Base-by-base conservation (phyloP, 208 protist species). In the Willaertia magna region DNA sequence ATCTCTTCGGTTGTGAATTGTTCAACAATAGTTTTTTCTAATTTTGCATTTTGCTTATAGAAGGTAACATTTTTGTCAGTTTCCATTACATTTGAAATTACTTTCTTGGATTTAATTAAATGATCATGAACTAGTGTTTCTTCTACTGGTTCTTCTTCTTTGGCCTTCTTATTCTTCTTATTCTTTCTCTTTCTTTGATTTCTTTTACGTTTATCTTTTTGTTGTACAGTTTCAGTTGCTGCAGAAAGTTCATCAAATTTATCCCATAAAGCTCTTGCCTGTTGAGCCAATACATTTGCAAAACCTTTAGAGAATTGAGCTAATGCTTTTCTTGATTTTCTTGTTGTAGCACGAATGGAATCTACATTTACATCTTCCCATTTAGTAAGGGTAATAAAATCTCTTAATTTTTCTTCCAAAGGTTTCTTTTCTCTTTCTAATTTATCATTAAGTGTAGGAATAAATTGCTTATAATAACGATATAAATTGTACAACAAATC, bases 331-430 rank as follows among this genome's bases (percentile, higher is more conserved):
- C 78, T 83, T 4, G 46, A 40, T n/a, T 83, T 83, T 11, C 42
- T 40, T 9, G 78, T 83, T 40, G 78, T 44, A 22, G 30, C 4
- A 20, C 30, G 18, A 18, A 83, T 43, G 26, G 16, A 44, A 55
- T 83, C 30, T 43, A 55, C 18, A 52, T 83, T 89, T 34, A 90
- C 43, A 76, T 92, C 88, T 52, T 93, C 89, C 93, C 93, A 95
- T 84, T 87, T 89, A 16, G 89, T 87, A 0, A 95, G 26, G 59
- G 91, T 92, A 74, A 92, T 89, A 49, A 91, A 88, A 52, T 94
- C 88, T 9, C 87, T 85, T 11, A 94, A 43, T 83, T 95, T 88
- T 39, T 93, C 90, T 87, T 95, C 90, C 14, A 96, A 82, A 48
- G 89, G 88, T 85, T 51, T 85, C 40, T 87, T 87, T 43, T 85